phyloP scores from a whole-genome alignment of 2,329 filamentous ascomycete species.

The Penicillium aurantiogriseum region DNA sequence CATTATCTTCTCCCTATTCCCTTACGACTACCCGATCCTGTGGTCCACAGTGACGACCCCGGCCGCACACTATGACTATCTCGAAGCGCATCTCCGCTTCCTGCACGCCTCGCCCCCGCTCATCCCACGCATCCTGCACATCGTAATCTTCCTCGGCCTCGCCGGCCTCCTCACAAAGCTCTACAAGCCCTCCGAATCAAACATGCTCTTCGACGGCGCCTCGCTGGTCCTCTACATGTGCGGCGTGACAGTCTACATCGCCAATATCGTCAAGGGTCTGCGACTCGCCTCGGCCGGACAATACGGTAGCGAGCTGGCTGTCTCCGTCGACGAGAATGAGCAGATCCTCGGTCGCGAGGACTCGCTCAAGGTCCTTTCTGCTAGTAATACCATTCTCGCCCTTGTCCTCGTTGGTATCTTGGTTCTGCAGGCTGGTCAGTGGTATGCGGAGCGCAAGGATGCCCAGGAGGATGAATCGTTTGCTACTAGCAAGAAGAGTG shows the following conservation, averaged over 20 bases:
- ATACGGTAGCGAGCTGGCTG: slow-evolving; percentile 54
- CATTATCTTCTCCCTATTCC: slow-evolving; percentile 93
- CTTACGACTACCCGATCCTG: slow-evolving; percentile 66
- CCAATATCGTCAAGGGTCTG: slow-evolving; percentile 95
- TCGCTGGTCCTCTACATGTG: slow-evolving; percentile 73
- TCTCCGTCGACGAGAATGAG: slow-evolving; percentile 54
- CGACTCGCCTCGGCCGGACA: slow-evolving; percentile 73
- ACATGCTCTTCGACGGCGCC: slow-evolving; percentile 88
- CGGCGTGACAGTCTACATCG: slow-evolving; percentile 86
- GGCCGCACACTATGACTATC: slow-evolving; percentile 71
- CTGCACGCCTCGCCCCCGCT: slow-evolving; percentile 88
- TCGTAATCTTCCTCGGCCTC: slow-evolving; percentile 84
- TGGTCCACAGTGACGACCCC: slow-evolving; percentile 46
- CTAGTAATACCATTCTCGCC: slow-evolving; percentile 93
- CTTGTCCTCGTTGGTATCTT: slow-evolving; percentile 88
- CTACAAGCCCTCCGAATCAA: slow-evolving; percentile 88
- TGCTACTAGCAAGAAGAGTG: slow-evolving; percentile 42
- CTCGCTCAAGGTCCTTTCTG: slow-evolving; percentile 82
- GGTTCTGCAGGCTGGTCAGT: slow-evolving; percentile 92
- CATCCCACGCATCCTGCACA: slow-evolving; percentile 89
- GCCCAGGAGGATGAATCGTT: slow-evolving; percentile 71
- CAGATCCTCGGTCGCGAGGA: slow-evolving; percentile 79
- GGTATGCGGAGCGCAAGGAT: slow-evolving; percentile 97
- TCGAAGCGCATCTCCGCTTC: slow-evolving; percentile 87
- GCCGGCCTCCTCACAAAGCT: slow-evolving; percentile 90